A percentile compares a stretch with the other conserved stretches of the same genome.
These are phyloP conservation scores for Neofusicoccum kwambonambiense DNA, from an alignment of 2,329 filamentous ascomycete species.

Conservation along the genomic window DNA sequence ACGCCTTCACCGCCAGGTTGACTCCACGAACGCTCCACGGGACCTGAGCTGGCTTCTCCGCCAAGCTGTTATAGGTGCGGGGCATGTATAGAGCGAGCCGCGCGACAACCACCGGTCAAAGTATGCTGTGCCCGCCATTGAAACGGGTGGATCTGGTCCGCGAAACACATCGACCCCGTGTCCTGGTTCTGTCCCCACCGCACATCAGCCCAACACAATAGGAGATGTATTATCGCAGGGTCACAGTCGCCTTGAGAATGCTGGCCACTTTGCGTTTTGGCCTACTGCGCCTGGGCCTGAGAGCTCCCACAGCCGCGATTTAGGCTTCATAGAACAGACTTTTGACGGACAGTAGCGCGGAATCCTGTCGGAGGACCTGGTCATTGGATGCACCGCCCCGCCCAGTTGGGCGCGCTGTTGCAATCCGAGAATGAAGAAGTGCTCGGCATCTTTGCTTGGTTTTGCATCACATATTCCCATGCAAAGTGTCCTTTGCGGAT, in stretches of 20 bases:
- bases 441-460: no score
- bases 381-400: no score
- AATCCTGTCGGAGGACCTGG: no score
- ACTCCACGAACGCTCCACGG: neutral
- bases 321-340: no score
- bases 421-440: no score
- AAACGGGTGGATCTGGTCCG: neutral
- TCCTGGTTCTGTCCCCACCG: neutral
- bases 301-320: neutral
- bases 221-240: neutral
- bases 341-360: no score
- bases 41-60: neutral
- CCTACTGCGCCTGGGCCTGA: neutral
- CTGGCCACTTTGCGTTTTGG: neutral
- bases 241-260: neutral
- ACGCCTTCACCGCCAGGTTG: constrained; percentile 6
- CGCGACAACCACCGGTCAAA: neutral
- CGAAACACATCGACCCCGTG: neutral
- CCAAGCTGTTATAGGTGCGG: neutral
- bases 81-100: neutral
- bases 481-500: no score
- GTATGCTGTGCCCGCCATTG: neutral
- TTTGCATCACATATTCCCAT: no score
- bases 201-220: neutral
- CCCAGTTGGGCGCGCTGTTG: no score